A percentile compares a stretch with the other conserved stretches of the same genome.
Conservation (phyloP, 805 yeast species). For the Sungouiozyma ichnusensis region DNA sequence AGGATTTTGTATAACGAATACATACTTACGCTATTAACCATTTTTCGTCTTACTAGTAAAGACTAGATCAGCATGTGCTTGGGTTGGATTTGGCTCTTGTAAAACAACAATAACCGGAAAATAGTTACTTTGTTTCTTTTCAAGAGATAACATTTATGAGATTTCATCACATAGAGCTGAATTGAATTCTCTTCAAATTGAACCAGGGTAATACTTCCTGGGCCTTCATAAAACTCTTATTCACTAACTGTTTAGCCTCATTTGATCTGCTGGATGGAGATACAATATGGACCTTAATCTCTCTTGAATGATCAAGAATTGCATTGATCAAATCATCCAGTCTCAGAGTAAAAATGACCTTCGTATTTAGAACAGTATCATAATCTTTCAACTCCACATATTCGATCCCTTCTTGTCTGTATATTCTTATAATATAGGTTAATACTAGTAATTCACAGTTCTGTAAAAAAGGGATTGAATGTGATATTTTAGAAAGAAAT, state of each 20-base stretch:
- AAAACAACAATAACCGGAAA: too few relatives aligned
- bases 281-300: constrained; percentile 2
- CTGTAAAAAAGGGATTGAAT: neutral
- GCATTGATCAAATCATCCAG: neutral
- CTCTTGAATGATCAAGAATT: neutral
- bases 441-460: neutral
- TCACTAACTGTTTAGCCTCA: constrained; percentile 5
- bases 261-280: constrained; percentile 1
- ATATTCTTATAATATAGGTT: neutral
- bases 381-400: neutral
- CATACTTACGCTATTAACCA: too few relatives aligned
- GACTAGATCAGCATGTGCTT: too few relatives aligned
- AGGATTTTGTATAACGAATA: too few relatives aligned
- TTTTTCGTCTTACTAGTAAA: too few relatives aligned
- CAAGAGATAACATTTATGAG: too few relatives aligned
- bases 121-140: too few relatives aligned
- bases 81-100: too few relatives aligned
- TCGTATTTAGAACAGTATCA: neutral
- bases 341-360: neutral
- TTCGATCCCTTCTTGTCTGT: neutral
- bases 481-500: neutral
- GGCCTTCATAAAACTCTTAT: constrained; percentile 2
- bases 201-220: constrained; percentile 15
- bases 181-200: constrained; percentile 5
- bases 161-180: constrained; percentile 1